Evolutionary conservation across 2,329 filamentous ascomycete genomes (phyloP), one percentile per base, ranked within the genome.

Genomic region (Verticillium nubilum): DNA sequence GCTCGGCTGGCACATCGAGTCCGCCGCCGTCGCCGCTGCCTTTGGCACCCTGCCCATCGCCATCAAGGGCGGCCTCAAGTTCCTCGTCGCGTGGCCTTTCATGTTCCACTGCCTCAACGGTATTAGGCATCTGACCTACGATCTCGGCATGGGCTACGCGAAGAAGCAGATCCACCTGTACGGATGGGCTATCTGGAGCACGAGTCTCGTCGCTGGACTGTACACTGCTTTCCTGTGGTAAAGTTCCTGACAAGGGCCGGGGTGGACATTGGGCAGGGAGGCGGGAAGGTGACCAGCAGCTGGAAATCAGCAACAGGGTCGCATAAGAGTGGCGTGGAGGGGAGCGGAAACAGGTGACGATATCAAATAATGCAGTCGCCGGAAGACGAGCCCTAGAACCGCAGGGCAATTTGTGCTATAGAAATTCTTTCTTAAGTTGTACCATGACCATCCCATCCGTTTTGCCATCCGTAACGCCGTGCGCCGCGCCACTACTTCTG

Each of bases 1-100:
- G 52, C 75, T 91, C 58, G 93, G 84, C 66, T 80, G 79, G 75
- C 84, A 86, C 76, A 70, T 86, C 61, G 84, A 86, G 79, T 80
- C 76, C 60, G 77, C 80, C 57, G 79, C 85, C 54, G 69, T 90
- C 9, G 87, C 85, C 28, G 82, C 85, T 27, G 76, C 86, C 54
- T 84, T 86, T 35, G 85, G 81, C 26, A 77, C 77, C 4, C 73
- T 89, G 27, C 84, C 89, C 23, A 73, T 86, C 10, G 78, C 82
- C 59, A 77, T 79, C 70, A 87, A 88, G 77, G 82, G 79, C 61
- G 78, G 69, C 28, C 56, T 83, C 73, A 86, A 86, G 78, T 77
- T 84, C 68, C 65, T 76, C 27, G 68, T 82, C 53, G 80, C 80
- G 59, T 86, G 84, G 79, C 84, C 84, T n/a, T 84, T 86, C 59